Evolutionary conservation across 306 rosid species (phyloP).

Genomic region (Pterocarpus santalinus): DNA sequence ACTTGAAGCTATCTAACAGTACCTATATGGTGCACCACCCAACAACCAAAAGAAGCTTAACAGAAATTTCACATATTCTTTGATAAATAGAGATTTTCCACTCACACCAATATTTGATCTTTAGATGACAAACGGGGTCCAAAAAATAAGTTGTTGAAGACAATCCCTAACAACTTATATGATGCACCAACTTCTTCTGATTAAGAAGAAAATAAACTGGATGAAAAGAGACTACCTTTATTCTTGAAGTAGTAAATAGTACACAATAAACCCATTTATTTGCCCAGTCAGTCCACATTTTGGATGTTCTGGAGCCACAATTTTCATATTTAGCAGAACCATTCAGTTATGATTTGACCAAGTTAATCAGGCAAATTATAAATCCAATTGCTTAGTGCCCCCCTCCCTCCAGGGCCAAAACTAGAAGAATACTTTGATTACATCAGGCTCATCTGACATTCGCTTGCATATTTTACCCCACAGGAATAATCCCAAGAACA

Average conservation of each 20-base stretch:
- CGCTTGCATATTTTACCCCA: constrained; percentile 8
- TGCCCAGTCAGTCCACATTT: background rate
- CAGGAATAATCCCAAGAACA: constrained; percentile 26
- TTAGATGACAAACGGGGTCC: background rate
- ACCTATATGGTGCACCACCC: constrained; percentile 20
- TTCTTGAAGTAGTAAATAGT: constrained; percentile 7
- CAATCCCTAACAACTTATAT: constrained; percentile 16
- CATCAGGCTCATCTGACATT: background rate
- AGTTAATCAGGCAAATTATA: background rate
- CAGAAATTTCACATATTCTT: constrained; percentile 13
- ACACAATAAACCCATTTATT: constrained; percentile 18
- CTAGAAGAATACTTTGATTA: background rate
- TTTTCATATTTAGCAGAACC: constrained; percentile 3
- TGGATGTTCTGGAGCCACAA: constrained; percentile 3
- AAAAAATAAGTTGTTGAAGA: background rate
- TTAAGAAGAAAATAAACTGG: background rate
- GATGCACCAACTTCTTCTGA: constrained; percentile 8
- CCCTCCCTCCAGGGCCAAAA: background rate
- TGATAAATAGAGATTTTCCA: constrained; percentile 15
- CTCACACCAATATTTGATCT: constrained; percentile 9
- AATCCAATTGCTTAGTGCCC: background rate
- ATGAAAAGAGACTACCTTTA: constrained; percentile 10
- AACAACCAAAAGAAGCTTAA: constrained; percentile 30
- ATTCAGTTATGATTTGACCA: constrained; percentile 19
- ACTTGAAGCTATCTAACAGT: constrained; percentile 11